A percentile compares a stretch with the other conserved stretches of the same genome.
phyloP scores from a whole-genome alignment of 2,329 filamentous ascomycete species.

The Hawksworthiomyces lignivorus region DNA sequence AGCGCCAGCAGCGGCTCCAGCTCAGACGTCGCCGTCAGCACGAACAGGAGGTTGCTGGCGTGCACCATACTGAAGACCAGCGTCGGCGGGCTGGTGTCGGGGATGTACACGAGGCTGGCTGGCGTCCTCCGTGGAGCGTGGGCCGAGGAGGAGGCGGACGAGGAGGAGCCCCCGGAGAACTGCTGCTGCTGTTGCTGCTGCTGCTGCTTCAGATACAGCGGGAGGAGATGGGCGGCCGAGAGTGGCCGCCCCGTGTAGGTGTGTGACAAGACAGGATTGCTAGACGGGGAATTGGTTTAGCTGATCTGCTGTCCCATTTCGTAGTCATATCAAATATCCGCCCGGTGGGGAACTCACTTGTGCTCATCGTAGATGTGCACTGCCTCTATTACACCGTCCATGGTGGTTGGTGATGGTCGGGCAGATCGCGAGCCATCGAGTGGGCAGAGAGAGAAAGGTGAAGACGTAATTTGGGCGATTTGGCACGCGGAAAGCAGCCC shows the following conservation, averaged over 20 bases:
- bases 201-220: constrained; percentile 79
- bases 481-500: too few species aligned
- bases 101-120: constrained; percentile 78
- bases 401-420: too few species aligned
- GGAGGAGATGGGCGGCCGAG: constrained; percentile 64
- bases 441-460: too few species aligned
- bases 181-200: constrained; percentile 3
- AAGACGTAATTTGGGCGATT: too few species aligned
- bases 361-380: constrained; percentile 96
- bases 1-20: constrained; percentile 83
- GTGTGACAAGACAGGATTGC: constrained; percentile 79
- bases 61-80: constrained; percentile 81
- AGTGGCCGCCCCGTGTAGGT: constrained; percentile 78
- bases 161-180: neutral
- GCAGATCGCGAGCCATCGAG: too few species aligned
- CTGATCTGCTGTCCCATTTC: too few species aligned
- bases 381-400: constrained; percentile 86
- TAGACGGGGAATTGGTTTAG: constrained; percentile 34
- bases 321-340: too few species aligned
- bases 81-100: constrained; percentile 74
- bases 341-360: constrained; percentile 55
- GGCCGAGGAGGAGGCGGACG: neutral
- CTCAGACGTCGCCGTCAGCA: constrained; percentile 78
- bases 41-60: constrained; percentile 76
- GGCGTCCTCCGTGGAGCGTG: constrained; percentile 46